These are phyloP conservation scores for Cystobasidiopsis lactophilus DNA, from an alignment of 768 basidiomycete genomes.

Conservation along the genomic window DNA sequence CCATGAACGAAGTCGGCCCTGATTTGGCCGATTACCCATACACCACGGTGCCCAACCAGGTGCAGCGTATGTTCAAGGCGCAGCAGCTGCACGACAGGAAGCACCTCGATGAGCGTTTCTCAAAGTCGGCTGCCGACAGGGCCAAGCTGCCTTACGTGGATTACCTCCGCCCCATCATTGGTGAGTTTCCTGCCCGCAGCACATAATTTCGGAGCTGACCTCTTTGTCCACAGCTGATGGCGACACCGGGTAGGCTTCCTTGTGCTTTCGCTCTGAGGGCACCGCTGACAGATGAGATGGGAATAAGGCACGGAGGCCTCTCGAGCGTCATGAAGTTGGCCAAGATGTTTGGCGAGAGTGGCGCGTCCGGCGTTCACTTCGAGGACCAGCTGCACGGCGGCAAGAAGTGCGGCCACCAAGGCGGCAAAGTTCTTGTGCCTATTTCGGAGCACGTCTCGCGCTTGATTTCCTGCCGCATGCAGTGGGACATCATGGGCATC, in stretches of 20 bases:
- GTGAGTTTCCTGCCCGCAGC: conserved; percentile 27
- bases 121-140: conserved; percentile 39
- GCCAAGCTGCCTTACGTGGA: conserved; percentile 56
- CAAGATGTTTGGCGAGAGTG: conserved; percentile 89
- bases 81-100: conserved; percentile 85
- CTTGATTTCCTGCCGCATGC: conserved; percentile 64
- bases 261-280: background rate
- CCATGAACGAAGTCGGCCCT: conserved; percentile 75
- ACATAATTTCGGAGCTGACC: background rate
- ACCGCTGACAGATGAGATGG: background rate
- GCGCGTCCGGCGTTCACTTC: conserved; percentile 70
- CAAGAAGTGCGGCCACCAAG: conserved; percentile 84
- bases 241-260: background rate
- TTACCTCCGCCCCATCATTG: conserved; percentile 77
- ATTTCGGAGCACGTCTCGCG: conserved; percentile 67
- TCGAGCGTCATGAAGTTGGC: conserved; percentile 84
- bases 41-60: conserved; percentile 88
- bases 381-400: conserved; percentile 89
- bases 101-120: conserved; percentile 67
- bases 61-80: conserved; percentile 70
- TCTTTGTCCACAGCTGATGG: background rate
- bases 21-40: conserved; percentile 85
- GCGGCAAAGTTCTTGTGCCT: conserved; percentile 81
- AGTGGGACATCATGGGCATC: conserved; percentile 69
- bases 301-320: conserved; percentile 63